A percentile compares a stretch with the other conserved stretches of the same genome.
Evolutionary conservation across 495 filamentous ascomycete species (phyloP).

Genomic region (Podospora sp.): DNA sequence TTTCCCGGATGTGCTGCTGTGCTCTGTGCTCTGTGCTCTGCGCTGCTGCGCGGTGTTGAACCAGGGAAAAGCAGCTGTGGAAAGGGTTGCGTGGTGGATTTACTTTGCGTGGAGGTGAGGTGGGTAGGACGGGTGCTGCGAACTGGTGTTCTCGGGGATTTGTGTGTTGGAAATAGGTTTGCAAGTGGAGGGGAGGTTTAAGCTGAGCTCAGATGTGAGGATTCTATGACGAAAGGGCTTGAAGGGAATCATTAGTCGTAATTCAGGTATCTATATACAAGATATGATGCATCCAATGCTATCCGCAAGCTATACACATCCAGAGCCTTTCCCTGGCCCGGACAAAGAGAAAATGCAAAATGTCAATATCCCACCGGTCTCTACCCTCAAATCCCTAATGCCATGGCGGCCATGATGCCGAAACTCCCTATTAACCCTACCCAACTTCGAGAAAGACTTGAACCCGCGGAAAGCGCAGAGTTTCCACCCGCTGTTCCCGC

Average conservation of each 20-base stretch:
- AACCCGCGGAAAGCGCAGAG: background rate
- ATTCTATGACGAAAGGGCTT: background rate
- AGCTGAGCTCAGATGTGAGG: background rate
- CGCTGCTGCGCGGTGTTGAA: background rate
- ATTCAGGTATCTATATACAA: background rate
- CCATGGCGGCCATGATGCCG: background rate
- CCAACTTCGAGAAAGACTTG: background rate
- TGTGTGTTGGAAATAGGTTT: background rate
- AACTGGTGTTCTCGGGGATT: background rate
- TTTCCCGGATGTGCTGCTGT: background rate
- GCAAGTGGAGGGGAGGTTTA: too few species aligned
- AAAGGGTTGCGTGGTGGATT: background rate
- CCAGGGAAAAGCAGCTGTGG: constrained; percentile 12
- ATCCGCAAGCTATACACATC: constrained; percentile 1
- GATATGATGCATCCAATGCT: background rate
- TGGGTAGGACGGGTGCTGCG: background rate
- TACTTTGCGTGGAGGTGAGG: background rate
- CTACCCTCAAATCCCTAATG: background rate
- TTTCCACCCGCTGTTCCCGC: background rate
- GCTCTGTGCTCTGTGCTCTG: too few species aligned
- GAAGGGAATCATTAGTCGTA: constrained; percentile 4
- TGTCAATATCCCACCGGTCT: background rate
- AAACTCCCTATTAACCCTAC: background rate
- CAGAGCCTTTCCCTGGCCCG: background rate
- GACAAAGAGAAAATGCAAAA: background rate